Base-by-base conservation (phyloP, 2,329 filamentous ascomycete species). In the Claviceps pusilla region DNA sequence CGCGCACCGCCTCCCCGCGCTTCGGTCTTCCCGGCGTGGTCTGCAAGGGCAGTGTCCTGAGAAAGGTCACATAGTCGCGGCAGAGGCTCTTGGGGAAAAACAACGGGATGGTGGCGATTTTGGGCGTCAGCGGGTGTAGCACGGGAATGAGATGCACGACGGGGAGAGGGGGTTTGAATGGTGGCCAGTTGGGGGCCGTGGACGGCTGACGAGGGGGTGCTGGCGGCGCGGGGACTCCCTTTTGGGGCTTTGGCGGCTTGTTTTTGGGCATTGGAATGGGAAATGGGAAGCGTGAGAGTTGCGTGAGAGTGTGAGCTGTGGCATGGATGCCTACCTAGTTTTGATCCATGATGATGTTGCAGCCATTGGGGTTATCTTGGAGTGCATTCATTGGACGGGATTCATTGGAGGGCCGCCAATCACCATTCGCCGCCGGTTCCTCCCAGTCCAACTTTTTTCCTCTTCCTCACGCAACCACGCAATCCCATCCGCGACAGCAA, bases 1-100 rank as follows among this genome's bases (percentile, higher is more conserved):
- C 86, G 41, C 91, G 78, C 7, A 88, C 77, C 1, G 89, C 89
- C 54, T 93, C 84, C 50, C 87, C 88, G 57, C 81, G 83, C 66
- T 87, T 91, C 1, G 88, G 88, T 57, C 81, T 82, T 0, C 81
- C 82, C 0, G 88, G 88, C 0, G 88, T 95, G 1, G 88, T 94
- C 48, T 77, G 78, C 48, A 95, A 71, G 0, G 87, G 83, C 3
- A 95, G 70, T 0, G 77, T 78, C 53, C 69, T 69, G 0, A 94
- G 77, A 62, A 91, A 93, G 1, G 79, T 75, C 51, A 89, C 78
- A 66, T 91, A 94, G 55, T 77, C 80, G 60, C 82, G 83, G 73
- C 87, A 93, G 6, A 95, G 76, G 3, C 75, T 80, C 10, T 79
- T 76, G 0, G 88, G 86, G 71, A 87, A 89, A 66, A 95, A 84